Evolutionary conservation across 2,329 filamentous ascomycete genomes (phyloP), one percentile per base, ranked within the genome.

Genomic region (Polytolypa hystricis): DNA sequence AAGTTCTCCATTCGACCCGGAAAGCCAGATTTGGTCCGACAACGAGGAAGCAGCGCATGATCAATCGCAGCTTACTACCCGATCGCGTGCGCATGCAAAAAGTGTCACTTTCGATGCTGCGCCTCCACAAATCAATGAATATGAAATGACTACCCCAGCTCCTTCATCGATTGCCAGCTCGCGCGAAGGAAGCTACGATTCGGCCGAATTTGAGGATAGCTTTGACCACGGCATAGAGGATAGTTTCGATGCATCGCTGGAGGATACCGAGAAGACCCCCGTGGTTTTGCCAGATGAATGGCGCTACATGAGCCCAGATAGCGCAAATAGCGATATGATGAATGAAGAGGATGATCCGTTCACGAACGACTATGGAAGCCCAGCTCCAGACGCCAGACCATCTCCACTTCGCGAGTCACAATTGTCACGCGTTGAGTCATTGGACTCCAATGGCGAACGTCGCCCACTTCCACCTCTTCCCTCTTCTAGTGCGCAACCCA

Each of bases 231-330:
- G 73, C 29, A 77, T 73, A 17, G 84, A 89, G 28, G 89, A 95
- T 54, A 95, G 89, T 64, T 96, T 96, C 49, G 89, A 96, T 60
- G 89, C 84, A 10, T 93, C 86, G 5, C 71, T 96, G 1, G 89
- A 96, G 60, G 89, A 96, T 53, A 89, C 85, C 4, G 85, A 93
- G 53, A 96, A 96, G 68, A 96, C 91, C 1, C 91, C 91, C 0
- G 91, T 98, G 8, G 89, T 98, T n/a, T 75, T 93, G 15, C 91
- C 91, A 1, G 91, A 96, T 51, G 86, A 95, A 56, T 98, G 91
- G 91, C 78, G 83, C 44, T 83, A 75, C 46, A 77, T 79, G 71
- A 87, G 64, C 64, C 84, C 63, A 56, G 77, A 69, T 49, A 75
- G 59, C 15, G 73, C 67, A n/a, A 67, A 75, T 43, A 69, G 62